Percentiles rank a stretch among this genome's conserved stretches.
These are phyloP conservation scores for Halophytophthora batemanensis DNA, from an alignment of 352 stramenopile species.

Conservation along the genomic window DNA sequence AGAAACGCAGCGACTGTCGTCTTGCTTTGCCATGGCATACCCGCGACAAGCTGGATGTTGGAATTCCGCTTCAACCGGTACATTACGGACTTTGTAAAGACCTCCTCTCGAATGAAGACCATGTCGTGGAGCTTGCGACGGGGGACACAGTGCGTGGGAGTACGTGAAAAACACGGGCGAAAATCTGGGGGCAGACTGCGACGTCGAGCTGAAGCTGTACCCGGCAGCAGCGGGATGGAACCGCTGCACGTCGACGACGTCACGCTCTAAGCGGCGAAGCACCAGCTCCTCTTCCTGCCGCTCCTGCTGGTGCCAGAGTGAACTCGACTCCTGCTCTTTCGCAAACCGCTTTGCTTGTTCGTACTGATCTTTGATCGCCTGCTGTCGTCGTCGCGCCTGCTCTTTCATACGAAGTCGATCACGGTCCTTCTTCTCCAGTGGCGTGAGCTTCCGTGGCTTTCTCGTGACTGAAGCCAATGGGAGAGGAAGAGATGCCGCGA, in stretches of 20 bases:
- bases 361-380: slow-evolving; percentile 31
- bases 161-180: slow-evolving; percentile 60
- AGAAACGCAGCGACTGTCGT: slow-evolving; percentile 44
- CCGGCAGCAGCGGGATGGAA: slow-evolving; percentile 49
- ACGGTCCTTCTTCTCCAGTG: slow-evolving; percentile 47
- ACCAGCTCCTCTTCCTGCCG: slow-evolving; percentile 65
- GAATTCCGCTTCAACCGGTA: slow-evolving; percentile 23
- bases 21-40: slow-evolving; percentile 41
- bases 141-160: slow-evolving; percentile 43
- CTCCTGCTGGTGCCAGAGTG: slow-evolving; percentile 43
- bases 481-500: slow-evolving; percentile 13
- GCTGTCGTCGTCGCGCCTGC: slow-evolving; percentile 38
- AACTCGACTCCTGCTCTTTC: slow-evolving; percentile 22
- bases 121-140: slow-evolving; percentile 21
- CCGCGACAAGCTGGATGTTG: slow-evolving; percentile 57
- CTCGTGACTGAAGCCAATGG: slow-evolving; percentile 1
- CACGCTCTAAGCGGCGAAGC: slow-evolving; percentile 56
- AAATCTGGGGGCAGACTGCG: slow-evolving; percentile 4
- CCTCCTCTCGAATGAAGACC: slow-evolving; percentile 14
- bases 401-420: slow-evolving; percentile 51
- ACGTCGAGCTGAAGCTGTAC: slow-evolving; percentile 36
- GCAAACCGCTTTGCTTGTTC: slow-evolving; percentile 25
- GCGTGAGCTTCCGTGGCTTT: slow-evolving; percentile 33
- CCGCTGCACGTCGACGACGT: slow-evolving; percentile 50
- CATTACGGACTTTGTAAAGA: slow-evolving; percentile 13